Base-by-base conservation (phyloP, 176 grass and related monocot genomes). In the Cenchrus fungigraminus region DNA sequence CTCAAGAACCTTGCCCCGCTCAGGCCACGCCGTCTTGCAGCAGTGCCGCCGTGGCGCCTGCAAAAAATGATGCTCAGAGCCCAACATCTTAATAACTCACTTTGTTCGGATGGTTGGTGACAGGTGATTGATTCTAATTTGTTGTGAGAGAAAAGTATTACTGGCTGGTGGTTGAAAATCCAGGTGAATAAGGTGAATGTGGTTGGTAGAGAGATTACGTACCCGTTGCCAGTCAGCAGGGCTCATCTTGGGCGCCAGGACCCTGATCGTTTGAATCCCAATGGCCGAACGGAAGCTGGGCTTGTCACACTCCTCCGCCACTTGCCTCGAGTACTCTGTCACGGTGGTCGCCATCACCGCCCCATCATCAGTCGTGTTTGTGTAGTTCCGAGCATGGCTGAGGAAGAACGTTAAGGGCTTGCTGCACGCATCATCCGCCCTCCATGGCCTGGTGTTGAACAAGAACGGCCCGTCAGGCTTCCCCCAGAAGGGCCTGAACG, bases 11-110 rank as follows among this genome's bases (percentile, higher is more conserved):
- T 77, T 57, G 57, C 95, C 91, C 68, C 74, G 74, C 77, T 50
- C 76, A 47, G 76, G 70, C 79, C 87, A 65, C 51, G 50, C 91
- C 37, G 92, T 88, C 59, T 50, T 72, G 76, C 95, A 98, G 61
- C 92, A 95, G 7, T 98, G 92, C 86, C 95, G 82, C 81, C 92
- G 81, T 7, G 92, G 91, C 7, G 95, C 95, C 95, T 98, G 88
- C n/a, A 87, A 84, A 56, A 4, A 56, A 56, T 6, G 54, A 56
- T 56, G 54, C 15, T 11, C 54, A 16, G 54, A 56, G 15, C 15
- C 54, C 54, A 56, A 4, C 14, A 5, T 56, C 12, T 11, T 46
- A 46, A 40, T 40, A 46, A 13, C 31, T 32, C 31, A 32, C 31
- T 46, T 46, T 46, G 37, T 50, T 50, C 47, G 37, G 37, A 40